Conservation (phyloP, 2,329 filamentous ascomycete species). For the Sporothrix mexicana region DNA sequence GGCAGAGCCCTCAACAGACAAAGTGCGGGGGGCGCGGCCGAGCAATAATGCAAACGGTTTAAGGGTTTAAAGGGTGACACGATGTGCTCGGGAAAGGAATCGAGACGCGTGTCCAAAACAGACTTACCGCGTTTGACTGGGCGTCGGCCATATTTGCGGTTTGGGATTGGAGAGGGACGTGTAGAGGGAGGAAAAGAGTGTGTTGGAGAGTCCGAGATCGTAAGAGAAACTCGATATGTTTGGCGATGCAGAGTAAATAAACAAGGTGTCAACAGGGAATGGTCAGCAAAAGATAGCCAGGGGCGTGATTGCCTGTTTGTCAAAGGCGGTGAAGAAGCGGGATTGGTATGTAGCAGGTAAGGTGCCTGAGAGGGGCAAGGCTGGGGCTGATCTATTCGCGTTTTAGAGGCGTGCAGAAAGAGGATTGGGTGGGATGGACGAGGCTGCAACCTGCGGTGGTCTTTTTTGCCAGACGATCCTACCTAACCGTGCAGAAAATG, state of each 20-base stretch:
- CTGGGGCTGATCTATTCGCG: conserved; percentile 4
- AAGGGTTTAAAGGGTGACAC: neutral
- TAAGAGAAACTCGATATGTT: neutral
- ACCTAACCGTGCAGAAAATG: neutral
- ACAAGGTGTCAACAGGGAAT: conserved; percentile 3
- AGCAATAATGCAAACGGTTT: neutral
- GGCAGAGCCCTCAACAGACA: neutral
- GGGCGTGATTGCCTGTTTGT: neutral
- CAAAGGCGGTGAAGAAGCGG: conserved; percentile 32
- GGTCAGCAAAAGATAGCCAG: conserved; percentile 21
- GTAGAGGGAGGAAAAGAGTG: neutral
- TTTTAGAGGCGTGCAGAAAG: neutral
- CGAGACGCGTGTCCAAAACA: neutral
- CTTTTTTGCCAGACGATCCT: neutral
- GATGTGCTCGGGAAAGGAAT: neutral
- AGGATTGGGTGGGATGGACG: conserved; percentile 22
- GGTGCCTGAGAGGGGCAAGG: conserved; percentile 23
- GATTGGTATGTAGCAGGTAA: neutral
- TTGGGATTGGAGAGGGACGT: neutral
- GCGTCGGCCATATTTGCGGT: conserved; percentile 33
- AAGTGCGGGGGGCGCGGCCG: neutral
- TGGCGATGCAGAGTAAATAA: conserved; percentile 27
- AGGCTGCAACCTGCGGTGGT: conserved; percentile 23
- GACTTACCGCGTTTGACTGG: conserved; percentile 33
- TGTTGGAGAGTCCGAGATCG: neutral